Evolutionary conservation across 805 yeast genomes (phyloP), one percentile per base, ranked within the genome.

Genomic region (Trichomonascus vanleenenianus): DNA sequence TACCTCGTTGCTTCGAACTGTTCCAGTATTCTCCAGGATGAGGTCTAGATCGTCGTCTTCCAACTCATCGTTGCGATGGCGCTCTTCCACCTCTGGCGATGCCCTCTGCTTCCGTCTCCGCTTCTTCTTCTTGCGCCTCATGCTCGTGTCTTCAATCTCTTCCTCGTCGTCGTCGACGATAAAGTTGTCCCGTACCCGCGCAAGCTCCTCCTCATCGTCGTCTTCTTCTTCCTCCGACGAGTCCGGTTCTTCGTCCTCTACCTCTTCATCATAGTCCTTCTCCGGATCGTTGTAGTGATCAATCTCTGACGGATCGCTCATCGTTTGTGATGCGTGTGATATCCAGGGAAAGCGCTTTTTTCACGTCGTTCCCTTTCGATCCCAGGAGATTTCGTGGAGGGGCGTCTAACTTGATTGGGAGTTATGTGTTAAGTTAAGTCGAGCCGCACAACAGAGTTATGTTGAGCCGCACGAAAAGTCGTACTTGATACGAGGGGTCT

Each of bases 11-110:
- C 81, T 76, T 32, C 58, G 51, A 44, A 50, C 42, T 19, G 56
- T 57, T 33, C 97, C 97, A 0, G 93, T 78, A 62, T 87, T 89
- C 65, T 89, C 97, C 76, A 88, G 75, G 46, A 93, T 72, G 39
- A 93, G 74, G 54, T 91, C 97, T 56, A 93, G 74, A 64, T 93
- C 98, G 66, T 93, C 98, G 63, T 91, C 96, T 59, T 93, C 97
- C 43, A 93, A 72, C 43, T 79, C 83, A 52, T 80, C 88, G 52
- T 75, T 83, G 33, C 43, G 49, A 8, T 36, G 51, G 20, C 45
- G 51, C 11, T 43, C 44, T 14, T 32, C 51, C 3, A 52, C 62
- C 7, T 37, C 50, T 7, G 33, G 5, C 43, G 38, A 27, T 49
- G 42, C 12, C 49, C 48, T 15, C 49, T 45, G 42, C 56, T 49